Percentiles rank a stretch among this genome's conserved stretches.
phyloP scores from a whole-genome alignment of 345 rosid species.

The Streptanthus diversifolius region DNA sequence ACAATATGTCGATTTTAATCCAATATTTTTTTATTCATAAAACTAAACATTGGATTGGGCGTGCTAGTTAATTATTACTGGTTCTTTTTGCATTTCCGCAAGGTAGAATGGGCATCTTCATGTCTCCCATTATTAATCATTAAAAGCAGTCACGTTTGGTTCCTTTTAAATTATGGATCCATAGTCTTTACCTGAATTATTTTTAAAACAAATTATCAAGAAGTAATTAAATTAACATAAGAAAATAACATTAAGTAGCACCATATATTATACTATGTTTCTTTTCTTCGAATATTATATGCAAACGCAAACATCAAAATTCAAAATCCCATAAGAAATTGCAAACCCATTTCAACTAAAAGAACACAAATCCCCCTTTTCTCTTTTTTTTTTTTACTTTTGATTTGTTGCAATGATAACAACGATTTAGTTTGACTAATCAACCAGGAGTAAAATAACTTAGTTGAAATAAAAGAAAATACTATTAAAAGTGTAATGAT shows the following conservation, averaged over 20 bases:
- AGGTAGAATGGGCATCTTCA: slow-evolving; percentile 18
- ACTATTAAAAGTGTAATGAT: slow-evolving; percentile 20
- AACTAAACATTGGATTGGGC: background rate
- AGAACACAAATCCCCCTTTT: background rate
- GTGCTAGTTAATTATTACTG: slow-evolving; percentile 32
- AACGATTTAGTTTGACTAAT: slow-evolving; percentile 31
- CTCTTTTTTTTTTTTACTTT: slow-evolving; percentile 8
- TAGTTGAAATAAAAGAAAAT: slow-evolving; percentile 20
- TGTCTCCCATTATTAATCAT: slow-evolving; percentile 33
- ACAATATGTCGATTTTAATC: background rate
- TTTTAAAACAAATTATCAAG: background rate
- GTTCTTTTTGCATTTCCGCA: slow-evolving; percentile 18
- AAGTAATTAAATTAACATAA: slow-evolving; percentile 4
- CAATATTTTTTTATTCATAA: slow-evolving; percentile 1
- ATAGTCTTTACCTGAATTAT: background rate
- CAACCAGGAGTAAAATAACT: slow-evolving; percentile 33
- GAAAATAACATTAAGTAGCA: slow-evolving; percentile 22
- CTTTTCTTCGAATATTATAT: slow-evolving; percentile 26
- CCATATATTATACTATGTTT: slow-evolving; percentile 6
- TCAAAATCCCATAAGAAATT: slow-evolving; percentile 18
- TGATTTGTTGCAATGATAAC: slow-evolving; percentile 22
- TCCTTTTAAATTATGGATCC: slow-evolving; percentile 7
- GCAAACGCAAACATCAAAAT: slow-evolving; percentile 28
- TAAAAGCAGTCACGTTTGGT: slow-evolving; percentile 38
- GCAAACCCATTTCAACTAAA: slow-evolving; percentile 15